Evolutionary conservation across 257 asterid species (phyloP).

Genomic region (Solanum lycopersicoides): DNA sequence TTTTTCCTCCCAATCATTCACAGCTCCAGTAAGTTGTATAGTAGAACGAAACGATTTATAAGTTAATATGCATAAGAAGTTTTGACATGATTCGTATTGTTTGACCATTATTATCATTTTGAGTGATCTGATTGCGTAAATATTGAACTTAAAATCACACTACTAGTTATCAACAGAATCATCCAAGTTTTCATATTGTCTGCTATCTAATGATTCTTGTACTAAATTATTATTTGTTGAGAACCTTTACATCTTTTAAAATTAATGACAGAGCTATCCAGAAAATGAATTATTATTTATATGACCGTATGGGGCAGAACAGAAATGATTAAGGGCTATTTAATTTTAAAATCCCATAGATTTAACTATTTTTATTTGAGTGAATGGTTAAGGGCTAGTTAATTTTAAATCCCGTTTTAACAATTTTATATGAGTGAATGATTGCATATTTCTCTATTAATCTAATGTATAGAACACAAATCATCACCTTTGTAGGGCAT

Average conservation of each 20-base stretch:
- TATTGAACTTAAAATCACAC: neutral
- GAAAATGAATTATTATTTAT: neutral
- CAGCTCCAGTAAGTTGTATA: neutral
- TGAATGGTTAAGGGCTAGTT: neutral
- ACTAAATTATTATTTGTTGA: neutral
- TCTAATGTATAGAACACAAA: neutral
- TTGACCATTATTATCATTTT: neutral
- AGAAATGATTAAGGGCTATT: neutral
- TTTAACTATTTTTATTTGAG: neutral
- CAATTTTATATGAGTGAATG: neutral
- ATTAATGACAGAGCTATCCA: neutral
- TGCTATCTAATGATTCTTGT: too few species aligned
- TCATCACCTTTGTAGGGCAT: neutral
- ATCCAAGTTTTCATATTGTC: too few species aligned
- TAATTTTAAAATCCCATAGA: neutral
- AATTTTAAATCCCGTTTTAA: neutral
- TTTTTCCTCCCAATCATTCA: conserved; percentile 17
- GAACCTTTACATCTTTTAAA: neutral
- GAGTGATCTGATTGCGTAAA: neutral
- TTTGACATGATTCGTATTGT: neutral
- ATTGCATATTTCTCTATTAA: neutral
- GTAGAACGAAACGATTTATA: neutral
- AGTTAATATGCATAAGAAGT: neutral
- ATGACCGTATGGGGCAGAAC: neutral
- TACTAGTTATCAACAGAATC: neutral